phyloP scores from a whole-genome alignment of 2,329 filamentous ascomycete genomes.

The Leptosphaerulina australis region DNA sequence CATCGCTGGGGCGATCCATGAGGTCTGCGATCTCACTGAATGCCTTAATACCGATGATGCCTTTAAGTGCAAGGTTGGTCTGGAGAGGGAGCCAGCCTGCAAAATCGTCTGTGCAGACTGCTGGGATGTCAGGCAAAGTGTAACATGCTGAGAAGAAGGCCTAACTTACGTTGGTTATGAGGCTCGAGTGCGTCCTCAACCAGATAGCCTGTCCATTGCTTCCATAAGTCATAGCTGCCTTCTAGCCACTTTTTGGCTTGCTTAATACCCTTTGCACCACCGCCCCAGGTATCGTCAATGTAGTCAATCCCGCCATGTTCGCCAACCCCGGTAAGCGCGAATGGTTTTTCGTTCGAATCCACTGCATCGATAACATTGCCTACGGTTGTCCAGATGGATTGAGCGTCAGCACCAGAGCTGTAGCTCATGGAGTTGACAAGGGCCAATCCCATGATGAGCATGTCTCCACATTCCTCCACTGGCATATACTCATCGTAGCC shows the following conservation, averaged over 20 bases:
- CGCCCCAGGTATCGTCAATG: slow-evolving; percentile 68
- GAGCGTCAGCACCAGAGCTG: slow-evolving; percentile 59
- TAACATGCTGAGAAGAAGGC: not conserved
- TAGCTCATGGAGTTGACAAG: slow-evolving; percentile 76
- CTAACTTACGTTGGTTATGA: slow-evolving; percentile 68
- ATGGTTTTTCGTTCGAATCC: slow-evolving; percentile 46
- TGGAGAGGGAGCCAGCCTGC: slow-evolving; percentile 78
- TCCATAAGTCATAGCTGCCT: slow-evolving; percentile 73
- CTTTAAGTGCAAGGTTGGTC: slow-evolving; percentile 82
- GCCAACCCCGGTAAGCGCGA: slow-evolving; percentile 58
- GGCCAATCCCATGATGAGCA: slow-evolving; percentile 82
- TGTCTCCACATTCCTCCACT: slow-evolving; percentile 78
- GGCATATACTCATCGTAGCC: slow-evolving; percentile 78
- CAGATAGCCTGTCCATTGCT: slow-evolving; percentile 79
- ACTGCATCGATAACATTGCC: slow-evolving; percentile 39
- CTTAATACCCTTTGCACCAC: slow-evolving; percentile 58
- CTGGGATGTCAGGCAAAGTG: slow-evolving; percentile 10
- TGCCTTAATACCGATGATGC: slow-evolving; percentile 79
- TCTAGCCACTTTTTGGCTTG: slow-evolving; percentile 69
- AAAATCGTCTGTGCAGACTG: slow-evolving; percentile 82
- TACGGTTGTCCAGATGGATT: slow-evolving; percentile 64
- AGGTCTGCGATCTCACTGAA: slow-evolving; percentile 73
- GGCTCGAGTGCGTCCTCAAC: slow-evolving; percentile 77
- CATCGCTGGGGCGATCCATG: slow-evolving; percentile 63
- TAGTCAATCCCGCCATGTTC: slow-evolving; percentile 58